Evolutionary conservation across 192 early-diverging fungal genomes (phyloP).

Genomic region (Backusella morwellensis): DNA sequence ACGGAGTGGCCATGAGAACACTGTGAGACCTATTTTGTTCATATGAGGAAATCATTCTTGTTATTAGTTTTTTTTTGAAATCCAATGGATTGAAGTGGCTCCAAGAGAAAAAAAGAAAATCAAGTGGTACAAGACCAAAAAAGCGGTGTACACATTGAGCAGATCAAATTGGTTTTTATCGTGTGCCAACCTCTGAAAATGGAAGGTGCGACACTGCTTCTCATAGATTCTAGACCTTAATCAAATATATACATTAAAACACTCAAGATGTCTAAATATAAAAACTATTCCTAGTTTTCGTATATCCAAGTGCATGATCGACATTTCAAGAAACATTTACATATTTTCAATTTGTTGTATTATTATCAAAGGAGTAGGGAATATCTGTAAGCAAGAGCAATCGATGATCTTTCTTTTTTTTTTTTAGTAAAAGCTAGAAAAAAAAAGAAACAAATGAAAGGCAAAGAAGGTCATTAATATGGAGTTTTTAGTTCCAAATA

Average conservation of each 20-base stretch:
- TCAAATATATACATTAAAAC: neutral
- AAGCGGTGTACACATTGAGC: neutral
- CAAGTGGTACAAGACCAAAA: neutral
- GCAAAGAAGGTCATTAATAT: neutral
- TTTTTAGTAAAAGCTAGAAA: neutral
- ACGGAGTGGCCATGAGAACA: neutral
- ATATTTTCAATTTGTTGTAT: neutral
- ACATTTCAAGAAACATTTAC: neutral
- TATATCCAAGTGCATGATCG: neutral
- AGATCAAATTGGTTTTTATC: conserved; percentile 1
- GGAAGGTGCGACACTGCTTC: neutral
- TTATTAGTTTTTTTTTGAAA: neutral
- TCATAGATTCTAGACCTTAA: neutral
- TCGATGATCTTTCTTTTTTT: neutral
- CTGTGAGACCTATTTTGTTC: neutral
- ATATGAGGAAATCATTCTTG: neutral
- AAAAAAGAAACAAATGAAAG: neutral
- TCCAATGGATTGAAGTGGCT: neutral
- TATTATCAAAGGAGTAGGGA: neutral
- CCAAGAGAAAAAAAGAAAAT: neutral
- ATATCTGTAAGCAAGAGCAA: neutral
- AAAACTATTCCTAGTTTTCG: neutral
- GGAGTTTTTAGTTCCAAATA: neutral
- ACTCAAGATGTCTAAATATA: neutral
- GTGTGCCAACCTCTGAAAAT: neutral